Evolutionary conservation across 352 stramenopile species (phyloP).

Genomic region (Aphanomyces stellatus): DNA sequence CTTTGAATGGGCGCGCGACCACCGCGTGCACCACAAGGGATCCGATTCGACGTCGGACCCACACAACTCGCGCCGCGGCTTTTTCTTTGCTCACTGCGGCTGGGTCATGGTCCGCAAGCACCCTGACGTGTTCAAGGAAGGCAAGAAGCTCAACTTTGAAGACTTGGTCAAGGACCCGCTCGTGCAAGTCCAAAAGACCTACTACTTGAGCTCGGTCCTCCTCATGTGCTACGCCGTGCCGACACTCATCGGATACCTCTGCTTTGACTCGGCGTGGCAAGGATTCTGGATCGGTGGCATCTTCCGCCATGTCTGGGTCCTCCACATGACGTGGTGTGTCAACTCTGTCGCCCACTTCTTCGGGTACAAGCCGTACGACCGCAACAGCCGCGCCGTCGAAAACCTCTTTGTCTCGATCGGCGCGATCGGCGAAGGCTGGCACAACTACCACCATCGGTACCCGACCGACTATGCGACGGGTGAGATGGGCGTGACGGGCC

Average conservation of each 20-base stretch:
- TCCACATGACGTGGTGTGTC: conserved; percentile 98
- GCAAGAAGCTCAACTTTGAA: conserved; percentile 91
- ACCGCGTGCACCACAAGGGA: conserved; percentile 98
- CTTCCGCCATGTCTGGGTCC: conserved; percentile 93
- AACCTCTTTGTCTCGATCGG: conserved; percentile 95
- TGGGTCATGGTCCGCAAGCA: conserved; percentile 99
- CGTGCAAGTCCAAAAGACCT: conserved; percentile 94
- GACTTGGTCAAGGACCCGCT: conserved; percentile 92
- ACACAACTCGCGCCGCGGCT: conserved; percentile 95
- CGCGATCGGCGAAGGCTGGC: conserved; percentile 95
- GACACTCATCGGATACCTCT: conserved; percentile 76
- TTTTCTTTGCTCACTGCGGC: conserved; percentile 99
- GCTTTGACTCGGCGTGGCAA: conserved; percentile 87
- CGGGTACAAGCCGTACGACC: conserved; percentile 98
- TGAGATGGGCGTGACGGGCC: conserved; percentile 93
- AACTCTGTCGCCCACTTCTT: conserved; percentile 98
- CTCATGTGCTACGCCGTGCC: conserved; percentile 97
- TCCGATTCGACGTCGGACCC: conserved; percentile 92
- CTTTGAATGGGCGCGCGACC: conserved; percentile 98
- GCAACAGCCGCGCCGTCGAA: conserved; percentile 90
- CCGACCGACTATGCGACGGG: conserved; percentile 97
- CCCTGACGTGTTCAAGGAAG: conserved; percentile 80
- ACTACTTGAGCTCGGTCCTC: conserved; percentile 83
- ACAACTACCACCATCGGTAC: conserved; percentile 99
- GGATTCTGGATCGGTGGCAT: conserved; percentile 95